Percentiles rank a stretch among this genome's conserved stretches.
Evolutionary conservation across 1,284 basidiomycete species (phyloP).

Genomic region (Microbotryomycetes sp.): DNA sequence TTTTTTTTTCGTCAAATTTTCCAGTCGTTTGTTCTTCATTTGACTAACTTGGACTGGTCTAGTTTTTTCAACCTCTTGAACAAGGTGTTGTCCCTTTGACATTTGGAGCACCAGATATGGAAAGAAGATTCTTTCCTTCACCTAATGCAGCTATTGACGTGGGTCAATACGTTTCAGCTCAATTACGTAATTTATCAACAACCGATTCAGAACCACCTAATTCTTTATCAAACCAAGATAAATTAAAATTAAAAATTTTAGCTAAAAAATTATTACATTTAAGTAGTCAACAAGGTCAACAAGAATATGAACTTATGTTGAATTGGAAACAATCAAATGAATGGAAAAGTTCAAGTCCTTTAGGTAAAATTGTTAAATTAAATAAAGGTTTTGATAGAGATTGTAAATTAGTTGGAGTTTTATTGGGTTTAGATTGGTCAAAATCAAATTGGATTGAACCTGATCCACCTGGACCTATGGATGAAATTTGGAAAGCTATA

Average conservation of each 20-base stretch:
- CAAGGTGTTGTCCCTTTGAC: slow-evolving; percentile 23
- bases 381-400: slow-evolving; percentile 5
- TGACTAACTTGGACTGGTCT: no score
- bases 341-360: slow-evolving; percentile 19
- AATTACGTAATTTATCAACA: background rate
- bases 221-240: slow-evolving; percentile 5
- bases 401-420: slow-evolving; percentile 18
- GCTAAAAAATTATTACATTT: slow-evolving; percentile 17
- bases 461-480: background rate
- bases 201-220: background rate
- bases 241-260: slow-evolving; percentile 8
- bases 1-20: no score
- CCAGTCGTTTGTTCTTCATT: no score
- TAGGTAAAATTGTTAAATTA: slow-evolving; percentile 19
- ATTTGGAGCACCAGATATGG: slow-evolving; percentile 16
- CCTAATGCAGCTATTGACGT: slow-evolving; percentile 22
- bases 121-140: slow-evolving; percentile 9
- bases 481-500: background rate
- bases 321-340: slow-evolving; percentile 16
- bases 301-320: slow-evolving; percentile 27
- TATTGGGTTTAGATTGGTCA: slow-evolving; percentile 13
- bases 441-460: background rate
- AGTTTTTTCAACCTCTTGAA: background rate
- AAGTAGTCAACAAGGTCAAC: slow-evolving; percentile 9
- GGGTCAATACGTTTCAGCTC: slow-evolving; percentile 14